Conservation (phyloP, 345 rosid species). For the Populus simonii region DNA sequence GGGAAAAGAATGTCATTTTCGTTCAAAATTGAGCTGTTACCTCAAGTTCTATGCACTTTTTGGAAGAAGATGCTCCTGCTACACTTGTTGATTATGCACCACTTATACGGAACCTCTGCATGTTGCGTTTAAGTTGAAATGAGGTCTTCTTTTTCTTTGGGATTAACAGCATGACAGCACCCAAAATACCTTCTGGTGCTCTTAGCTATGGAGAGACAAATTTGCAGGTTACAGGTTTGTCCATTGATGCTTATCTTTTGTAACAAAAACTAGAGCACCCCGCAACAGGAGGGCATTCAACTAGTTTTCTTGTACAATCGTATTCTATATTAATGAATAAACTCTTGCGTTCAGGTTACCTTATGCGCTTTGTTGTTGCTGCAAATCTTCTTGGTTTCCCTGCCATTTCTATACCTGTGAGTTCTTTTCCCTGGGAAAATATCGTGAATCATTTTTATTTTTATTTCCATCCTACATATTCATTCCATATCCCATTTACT, state of each 20-base stretch:
- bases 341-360: constrained; percentile 44
- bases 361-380: constrained; percentile 61
- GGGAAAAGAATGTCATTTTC: background rate
- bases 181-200: constrained; percentile 63
- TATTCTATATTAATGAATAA: background rate
- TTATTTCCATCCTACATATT: background rate
- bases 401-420: constrained; percentile 78
- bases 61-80: background rate
- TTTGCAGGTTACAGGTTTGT: constrained; percentile 63
- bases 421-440: background rate
- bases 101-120: background rate
- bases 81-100: too few species aligned
- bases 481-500: too few species aligned
- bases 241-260: background rate
- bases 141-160: background rate
- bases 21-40: background rate
- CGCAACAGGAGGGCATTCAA: too few species aligned
- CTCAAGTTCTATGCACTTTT: background rate
- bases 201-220: constrained; percentile 73
- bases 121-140: background rate
- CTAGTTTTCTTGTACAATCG: too few species aligned
- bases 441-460: background rate
- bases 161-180: constrained; percentile 74
- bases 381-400: constrained; percentile 84
- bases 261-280: too few species aligned